Evolutionary conservation across 2,329 filamentous ascomycete species (phyloP).

Genomic region (Microdochium trichocladiopsis): DNA sequence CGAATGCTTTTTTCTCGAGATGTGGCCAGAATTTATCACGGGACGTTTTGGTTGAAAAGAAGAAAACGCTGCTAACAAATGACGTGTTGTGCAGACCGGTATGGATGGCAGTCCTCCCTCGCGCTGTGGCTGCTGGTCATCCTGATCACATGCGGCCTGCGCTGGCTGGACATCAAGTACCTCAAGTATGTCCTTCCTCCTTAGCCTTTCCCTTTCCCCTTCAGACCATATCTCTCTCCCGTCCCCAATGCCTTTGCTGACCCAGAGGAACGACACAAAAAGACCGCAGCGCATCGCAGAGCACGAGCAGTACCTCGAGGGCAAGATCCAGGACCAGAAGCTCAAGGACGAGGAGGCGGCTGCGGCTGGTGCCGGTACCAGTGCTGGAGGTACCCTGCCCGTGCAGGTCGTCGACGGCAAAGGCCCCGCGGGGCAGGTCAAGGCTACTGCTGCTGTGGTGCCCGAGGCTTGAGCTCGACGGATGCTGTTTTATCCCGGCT

Average conservation of each 20-base stretch:
- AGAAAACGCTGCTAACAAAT: background rate
- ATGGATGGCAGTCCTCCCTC: conserved; percentile 39
- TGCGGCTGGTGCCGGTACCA: background rate
- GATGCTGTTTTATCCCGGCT: no score
- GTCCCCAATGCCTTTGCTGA: background rate
- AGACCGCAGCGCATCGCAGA: background rate
- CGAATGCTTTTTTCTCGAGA: background rate
- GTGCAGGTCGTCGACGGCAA: no score
- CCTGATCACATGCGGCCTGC: conserved; percentile 33
- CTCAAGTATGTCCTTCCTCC: conserved; percentile 17
- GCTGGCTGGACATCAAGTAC: conserved; percentile 34
- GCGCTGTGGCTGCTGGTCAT: conserved; percentile 36
- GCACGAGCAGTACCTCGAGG: conserved; percentile 1
- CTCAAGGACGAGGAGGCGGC: background rate
- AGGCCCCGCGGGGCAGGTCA: background rate
- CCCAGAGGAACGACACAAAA: background rate
- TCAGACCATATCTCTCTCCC: background rate
- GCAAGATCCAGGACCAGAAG: background rate
- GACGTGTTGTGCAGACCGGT: conserved; percentile 21
- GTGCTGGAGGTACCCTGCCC: no score
- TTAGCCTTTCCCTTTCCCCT: background rate
- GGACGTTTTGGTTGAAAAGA: background rate
- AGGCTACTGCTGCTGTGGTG: background rate
- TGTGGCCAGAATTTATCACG: background rate
- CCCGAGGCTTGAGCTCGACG: background rate